Evolutionary conservation across 208 protist species (phyloP), one percentile per base, ranked within the genome.

Genomic region (Wallacemonas sp.): DNA sequence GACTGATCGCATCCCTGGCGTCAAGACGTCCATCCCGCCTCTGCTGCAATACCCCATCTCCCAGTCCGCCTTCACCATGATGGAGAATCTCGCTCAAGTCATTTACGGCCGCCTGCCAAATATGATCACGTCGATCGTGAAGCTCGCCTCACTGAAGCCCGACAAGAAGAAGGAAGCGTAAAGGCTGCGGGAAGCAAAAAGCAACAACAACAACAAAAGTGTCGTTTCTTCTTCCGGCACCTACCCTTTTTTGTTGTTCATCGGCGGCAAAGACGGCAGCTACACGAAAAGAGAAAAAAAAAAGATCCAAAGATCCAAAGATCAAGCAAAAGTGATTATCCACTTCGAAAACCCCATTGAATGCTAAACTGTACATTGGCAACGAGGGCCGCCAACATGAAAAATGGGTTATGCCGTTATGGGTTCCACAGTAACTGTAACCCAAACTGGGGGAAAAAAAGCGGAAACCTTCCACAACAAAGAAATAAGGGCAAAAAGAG

Each of bases 41-140:
- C 82, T 94, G 41, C 75, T 96, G 44, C 86, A 94, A 73, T 96
- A 96, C 66, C 90, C 90, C 42, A 90, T 94, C 62, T 77, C 76
- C 41, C 67, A 81, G 17, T 66, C 60, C 24, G 72, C 90, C 41
- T 93, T 94, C 64, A 74, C 72, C 21, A 94, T 96, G 66, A 90
- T 94, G 81, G 79, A 90, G 62, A 90, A 80, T 55, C 75, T 96
- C 9, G 54, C 74, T 53, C 68, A 76, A 28, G 79, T 85, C 30
- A 76, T 96, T 22, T 96, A 94, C 69, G 90, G 90, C 15, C 69
- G 77, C 22, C 60, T 84, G 62, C 62, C 76, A 2, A 28, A 63
- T 41, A 81, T 90, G 71, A 65, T 90, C 33, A 73, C 22, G 15
- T 84, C 80, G 9, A 70, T 70, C 36, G 64, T 85, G 28, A 84